Evolutionary conservation across 345 rosid species (phyloP).

Genomic region (Rhodomyrtus tomentosa): DNA sequence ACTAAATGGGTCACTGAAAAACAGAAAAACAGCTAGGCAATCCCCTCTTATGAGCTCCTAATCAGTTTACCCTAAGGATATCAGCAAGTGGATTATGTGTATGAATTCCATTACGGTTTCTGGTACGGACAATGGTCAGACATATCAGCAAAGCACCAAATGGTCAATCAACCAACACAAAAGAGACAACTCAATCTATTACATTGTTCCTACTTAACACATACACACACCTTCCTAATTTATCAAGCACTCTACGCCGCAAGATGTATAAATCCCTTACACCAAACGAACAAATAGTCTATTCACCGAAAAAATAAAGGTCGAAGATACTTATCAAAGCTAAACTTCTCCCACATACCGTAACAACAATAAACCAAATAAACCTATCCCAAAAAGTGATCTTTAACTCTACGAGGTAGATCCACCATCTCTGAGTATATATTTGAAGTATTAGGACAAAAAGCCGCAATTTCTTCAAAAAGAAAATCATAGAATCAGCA

Average conservation of each 20-base stretch:
- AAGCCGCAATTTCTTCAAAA: background rate
- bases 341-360: background rate
- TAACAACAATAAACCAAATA: background rate
- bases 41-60: background rate
- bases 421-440: background rate
- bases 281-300: background rate
- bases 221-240: background rate
- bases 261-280: background rate
- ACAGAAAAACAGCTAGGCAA: background rate
- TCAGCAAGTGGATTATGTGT: background rate
- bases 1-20: background rate
- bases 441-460: background rate
- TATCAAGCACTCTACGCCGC: background rate
- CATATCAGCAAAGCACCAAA: background rate
- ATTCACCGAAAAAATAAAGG: background rate
- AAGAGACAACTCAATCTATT: background rate
- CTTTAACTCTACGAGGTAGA: background rate
- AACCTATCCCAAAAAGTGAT: background rate
- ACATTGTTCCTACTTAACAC: background rate
- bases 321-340: background rate
- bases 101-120: background rate
- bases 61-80: background rate
- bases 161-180: background rate
- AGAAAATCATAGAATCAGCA: background rate
- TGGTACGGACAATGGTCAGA: background rate